phyloP scores from a whole-genome alignment of 2,329 filamentous ascomycete species.

The Phoma sp. region DNA sequence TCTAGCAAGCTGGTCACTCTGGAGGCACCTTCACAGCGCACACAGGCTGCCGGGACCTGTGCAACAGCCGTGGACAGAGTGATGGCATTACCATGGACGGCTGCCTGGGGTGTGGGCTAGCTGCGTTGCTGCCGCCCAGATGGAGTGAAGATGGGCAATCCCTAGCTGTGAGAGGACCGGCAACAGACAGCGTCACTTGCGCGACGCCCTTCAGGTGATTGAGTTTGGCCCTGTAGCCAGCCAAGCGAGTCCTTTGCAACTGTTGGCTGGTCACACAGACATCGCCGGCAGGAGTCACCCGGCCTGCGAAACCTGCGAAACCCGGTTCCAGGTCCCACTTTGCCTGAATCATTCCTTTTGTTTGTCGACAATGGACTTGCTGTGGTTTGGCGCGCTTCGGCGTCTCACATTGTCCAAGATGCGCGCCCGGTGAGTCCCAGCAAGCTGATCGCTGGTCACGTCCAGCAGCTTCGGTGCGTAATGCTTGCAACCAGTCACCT shows the following conservation, averaged over 20 bases:
- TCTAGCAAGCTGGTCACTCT: neutral
- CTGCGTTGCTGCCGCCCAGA: neutral
- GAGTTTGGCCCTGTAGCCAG: neutral
- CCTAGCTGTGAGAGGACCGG: neutral
- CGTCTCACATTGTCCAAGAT: neutral
- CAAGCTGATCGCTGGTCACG: neutral
- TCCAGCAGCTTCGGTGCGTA: neutral
- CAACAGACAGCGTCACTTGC: neutral
- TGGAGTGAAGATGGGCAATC: constrained; percentile 9
- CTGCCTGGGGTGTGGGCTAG: neutral
- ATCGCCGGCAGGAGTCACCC: neutral
- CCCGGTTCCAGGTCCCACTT: neutral
- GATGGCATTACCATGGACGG: constrained; percentile 5
- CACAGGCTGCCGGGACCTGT: constrained; percentile 8
- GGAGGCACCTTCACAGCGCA: neutral
- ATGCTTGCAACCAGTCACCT: constrained; percentile 1
- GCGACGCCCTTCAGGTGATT: constrained; percentile 8
- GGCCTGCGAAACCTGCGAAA: constrained; percentile 2
- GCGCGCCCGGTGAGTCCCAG: neutral
- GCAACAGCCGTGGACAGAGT: constrained; percentile 2
- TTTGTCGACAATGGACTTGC: neutral
- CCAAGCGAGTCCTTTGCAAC: neutral
- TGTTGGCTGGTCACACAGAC: constrained; percentile 3
- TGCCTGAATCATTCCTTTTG: neutral
- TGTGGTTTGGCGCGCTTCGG: neutral